These are phyloP conservation scores for Ilyonectria destructans DNA, from an alignment of 2,329 filamentous ascomycete genomes.

Conservation along the genomic window DNA sequence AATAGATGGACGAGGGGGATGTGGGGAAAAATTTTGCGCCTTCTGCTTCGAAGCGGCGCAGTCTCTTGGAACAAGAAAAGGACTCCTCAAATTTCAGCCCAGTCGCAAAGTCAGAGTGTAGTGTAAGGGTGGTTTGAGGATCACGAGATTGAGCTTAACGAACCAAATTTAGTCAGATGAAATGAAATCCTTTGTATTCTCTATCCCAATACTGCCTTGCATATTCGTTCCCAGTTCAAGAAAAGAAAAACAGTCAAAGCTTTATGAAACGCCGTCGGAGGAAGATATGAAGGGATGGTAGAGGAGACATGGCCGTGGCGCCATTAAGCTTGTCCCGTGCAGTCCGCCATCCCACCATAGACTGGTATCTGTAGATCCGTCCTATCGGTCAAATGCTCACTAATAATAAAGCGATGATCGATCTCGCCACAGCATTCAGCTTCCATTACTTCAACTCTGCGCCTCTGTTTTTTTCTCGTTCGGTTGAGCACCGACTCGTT, in stretches of 20 bases:
- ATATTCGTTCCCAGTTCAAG: not conserved
- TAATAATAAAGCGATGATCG: conserved; percentile 6
- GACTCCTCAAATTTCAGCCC: not conserved
- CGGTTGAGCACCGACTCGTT: conserved; percentile 3
- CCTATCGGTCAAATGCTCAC: conserved; percentile 1
- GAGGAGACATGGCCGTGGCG: not conserved
- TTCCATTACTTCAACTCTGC: conserved; percentile 23
- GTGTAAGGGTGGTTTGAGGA: not conserved
- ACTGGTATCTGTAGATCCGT: conserved; percentile 5
- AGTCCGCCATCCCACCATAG: conserved; percentile 2
- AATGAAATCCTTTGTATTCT: conserved; percentile 15
- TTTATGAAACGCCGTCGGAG: conserved; percentile 21
- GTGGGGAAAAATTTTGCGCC: not conserved
- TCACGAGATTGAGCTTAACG: not conserved
- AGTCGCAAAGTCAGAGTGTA: not conserved
- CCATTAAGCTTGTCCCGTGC: not conserved
- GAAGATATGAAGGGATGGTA: conserved; percentile 7
- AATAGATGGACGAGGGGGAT: conserved; percentile 27
- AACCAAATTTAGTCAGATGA: not conserved
- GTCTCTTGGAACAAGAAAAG: not conserved
- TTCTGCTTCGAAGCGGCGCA: not conserved
- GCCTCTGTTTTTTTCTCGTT: not conserved
- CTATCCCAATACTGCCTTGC: conserved; percentile 10
- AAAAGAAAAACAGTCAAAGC: not conserved
- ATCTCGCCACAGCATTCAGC: conserved; percentile 1